Conservation (phyloP, 495 filamentous ascomycete genomes). For the Lasiosphaeria hispida region DNA sequence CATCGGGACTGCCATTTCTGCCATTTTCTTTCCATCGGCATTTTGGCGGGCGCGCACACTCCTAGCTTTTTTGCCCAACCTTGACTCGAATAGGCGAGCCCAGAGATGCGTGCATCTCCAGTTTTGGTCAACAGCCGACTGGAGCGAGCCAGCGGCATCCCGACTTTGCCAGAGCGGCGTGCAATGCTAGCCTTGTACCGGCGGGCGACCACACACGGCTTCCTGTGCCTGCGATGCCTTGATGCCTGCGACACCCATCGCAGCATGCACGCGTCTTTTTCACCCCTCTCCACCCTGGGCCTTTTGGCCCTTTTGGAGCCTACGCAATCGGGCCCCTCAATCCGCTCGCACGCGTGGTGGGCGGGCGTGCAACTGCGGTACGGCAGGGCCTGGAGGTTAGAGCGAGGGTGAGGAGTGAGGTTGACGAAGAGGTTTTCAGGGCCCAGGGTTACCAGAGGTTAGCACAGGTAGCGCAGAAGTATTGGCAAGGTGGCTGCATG, state of each 20-base stretch:
- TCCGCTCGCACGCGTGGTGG: too few species aligned
- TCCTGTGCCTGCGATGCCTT: neutral
- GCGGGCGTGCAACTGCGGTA: neutral
- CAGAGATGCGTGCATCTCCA: conserved; percentile 6
- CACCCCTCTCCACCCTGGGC: neutral
- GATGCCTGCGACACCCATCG: too few species aligned
- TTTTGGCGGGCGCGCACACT: conserved; percentile 1
- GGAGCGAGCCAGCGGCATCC: conserved; percentile 14
- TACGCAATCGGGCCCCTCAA: too few species aligned
- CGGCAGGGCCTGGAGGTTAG: conserved; percentile 4
- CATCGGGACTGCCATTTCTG: too few species aligned
- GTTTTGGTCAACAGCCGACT: conserved; percentile 9
- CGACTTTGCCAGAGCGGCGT: conserved; percentile 2
- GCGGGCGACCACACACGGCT: neutral
- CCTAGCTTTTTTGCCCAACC: conserved; percentile 7
- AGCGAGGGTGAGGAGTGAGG: conserved; percentile 21
- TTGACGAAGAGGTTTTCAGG: conserved; percentile 25
- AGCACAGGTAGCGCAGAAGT: conserved; percentile 18
- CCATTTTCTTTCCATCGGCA: too few species aligned
- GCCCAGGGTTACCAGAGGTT: neutral
- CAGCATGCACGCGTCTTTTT: neutral
- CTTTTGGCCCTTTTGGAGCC: too few species aligned
- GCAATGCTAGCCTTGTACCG: conserved; percentile 5
- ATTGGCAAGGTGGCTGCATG: conserved; percentile 28
- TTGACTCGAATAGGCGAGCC: conserved; percentile 17